phyloP scores from a whole-genome alignment of 371 early-diverging fungal species.

The Umbelopsis sp. region DNA sequence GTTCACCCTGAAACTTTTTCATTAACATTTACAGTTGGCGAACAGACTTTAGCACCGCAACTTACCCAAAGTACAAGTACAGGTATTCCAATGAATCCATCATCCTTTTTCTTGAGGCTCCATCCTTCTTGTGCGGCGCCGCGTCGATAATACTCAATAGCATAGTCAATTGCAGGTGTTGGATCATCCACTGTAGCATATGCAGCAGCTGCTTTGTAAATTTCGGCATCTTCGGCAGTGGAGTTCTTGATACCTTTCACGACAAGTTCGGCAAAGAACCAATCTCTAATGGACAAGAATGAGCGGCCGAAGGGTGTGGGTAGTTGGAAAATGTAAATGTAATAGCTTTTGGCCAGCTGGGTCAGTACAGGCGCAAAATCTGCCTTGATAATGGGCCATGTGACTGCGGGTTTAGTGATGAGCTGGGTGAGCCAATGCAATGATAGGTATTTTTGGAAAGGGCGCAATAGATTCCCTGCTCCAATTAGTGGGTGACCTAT shows the following conservation, averaged over 20 bases:
- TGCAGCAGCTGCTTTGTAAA: conserved; percentile 19
- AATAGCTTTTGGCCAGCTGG: conserved; percentile 4
- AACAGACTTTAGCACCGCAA: background rate
- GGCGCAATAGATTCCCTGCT: background rate
- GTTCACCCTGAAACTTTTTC: conserved; percentile 18
- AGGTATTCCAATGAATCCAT: conserved; percentile 23
- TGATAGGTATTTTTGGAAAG: conserved; percentile 8
- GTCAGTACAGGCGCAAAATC: background rate
- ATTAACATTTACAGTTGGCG: background rate
- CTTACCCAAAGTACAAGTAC: conserved; percentile 26
- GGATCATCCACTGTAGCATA: background rate
- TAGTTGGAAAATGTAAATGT: conserved; percentile 19
- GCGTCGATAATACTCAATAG: conserved; percentile 22
- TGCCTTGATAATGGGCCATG: background rate
- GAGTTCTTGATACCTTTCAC: background rate
- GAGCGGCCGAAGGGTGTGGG: conserved; percentile 15
- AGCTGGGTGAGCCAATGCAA: conserved; percentile 2
- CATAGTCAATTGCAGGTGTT: conserved; percentile 4
- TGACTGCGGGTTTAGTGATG: conserved; percentile 3
- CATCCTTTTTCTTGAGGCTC: background rate
- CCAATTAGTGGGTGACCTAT: conserved; percentile 5
- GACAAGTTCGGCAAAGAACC: background rate
- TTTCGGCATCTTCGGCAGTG: conserved; percentile 3
- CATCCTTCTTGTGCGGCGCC: background rate
- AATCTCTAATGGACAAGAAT: conserved; percentile 4